These are phyloP conservation scores for Pythium phragmiticola DNA, from an alignment of 352 stramenopile genomes.

Conservation along the genomic window DNA sequence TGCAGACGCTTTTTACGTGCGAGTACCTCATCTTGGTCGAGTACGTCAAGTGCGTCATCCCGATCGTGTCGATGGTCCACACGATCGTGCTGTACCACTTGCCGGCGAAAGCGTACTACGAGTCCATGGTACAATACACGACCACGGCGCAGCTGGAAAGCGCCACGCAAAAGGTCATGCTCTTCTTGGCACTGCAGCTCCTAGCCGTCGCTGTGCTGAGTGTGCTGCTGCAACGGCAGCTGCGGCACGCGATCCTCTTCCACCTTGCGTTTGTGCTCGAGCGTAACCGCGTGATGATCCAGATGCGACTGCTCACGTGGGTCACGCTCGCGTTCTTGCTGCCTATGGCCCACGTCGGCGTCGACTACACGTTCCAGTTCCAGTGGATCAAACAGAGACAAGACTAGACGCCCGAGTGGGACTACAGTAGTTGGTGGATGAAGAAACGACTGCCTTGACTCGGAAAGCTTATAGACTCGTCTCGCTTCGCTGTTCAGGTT, in stretches of 20 bases:
- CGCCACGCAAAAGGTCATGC: constrained; percentile 15
- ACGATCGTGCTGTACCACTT: constrained; percentile 32
- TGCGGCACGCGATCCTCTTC: constrained; percentile 29
- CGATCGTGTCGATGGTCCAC: constrained; percentile 31
- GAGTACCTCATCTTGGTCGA: constrained; percentile 40
- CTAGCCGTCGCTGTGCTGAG: constrained; percentile 28
- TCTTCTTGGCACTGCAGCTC: constrained; percentile 31
- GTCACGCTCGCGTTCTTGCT: constrained; percentile 33
- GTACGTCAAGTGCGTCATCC: constrained; percentile 39
- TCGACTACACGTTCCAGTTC: constrained; percentile 35
- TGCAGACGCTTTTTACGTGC: constrained; percentile 29
- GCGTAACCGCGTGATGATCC: constrained; percentile 32
- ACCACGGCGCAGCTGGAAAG: neutral
- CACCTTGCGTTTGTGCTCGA: constrained; percentile 39
- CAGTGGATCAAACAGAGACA: constrained; percentile 23
- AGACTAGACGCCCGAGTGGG: too few relatives aligned
- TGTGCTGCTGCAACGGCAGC: constrained; percentile 15
- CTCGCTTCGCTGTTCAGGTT: neutral
- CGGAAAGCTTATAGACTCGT: neutral
- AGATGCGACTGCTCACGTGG: constrained; percentile 32
- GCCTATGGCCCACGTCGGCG: constrained; percentile 28
- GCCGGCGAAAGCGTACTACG: constrained; percentile 37
- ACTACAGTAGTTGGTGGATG: neutral
- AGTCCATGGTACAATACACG: constrained; percentile 19
- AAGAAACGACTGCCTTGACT: neutral